These are phyloP conservation scores for Ilyonectria sp. DNA, from an alignment of 2,329 filamentous ascomycete genomes.

Conservation along the genomic window DNA sequence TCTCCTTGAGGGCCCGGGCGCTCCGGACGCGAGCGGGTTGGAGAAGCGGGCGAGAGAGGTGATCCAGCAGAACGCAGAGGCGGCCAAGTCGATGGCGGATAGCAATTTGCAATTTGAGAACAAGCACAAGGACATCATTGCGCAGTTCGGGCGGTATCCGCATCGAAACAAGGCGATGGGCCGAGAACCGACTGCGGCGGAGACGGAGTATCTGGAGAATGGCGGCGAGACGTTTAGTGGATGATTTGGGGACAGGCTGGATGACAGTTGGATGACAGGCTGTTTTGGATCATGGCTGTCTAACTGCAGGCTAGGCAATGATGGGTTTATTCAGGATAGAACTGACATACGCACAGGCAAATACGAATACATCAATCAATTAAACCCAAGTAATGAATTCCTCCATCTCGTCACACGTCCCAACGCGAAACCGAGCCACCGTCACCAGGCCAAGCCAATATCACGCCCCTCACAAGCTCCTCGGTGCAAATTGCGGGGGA, in stretches of 20 bases:
- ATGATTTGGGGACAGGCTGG: neutral
- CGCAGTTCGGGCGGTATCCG: slow-evolving; percentile 71
- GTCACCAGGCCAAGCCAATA: neutral
- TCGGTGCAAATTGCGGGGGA: neutral
- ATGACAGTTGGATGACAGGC: neutral
- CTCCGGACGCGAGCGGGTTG: slow-evolving; percentile 39
- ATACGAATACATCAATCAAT: neutral
- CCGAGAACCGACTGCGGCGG: slow-evolving; percentile 63
- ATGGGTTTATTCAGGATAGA: neutral
- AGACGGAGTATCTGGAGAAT: slow-evolving; percentile 64
- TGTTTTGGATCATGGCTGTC: neutral
- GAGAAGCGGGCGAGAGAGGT: slow-evolving; percentile 48
- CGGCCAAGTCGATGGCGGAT: slow-evolving; percentile 44
- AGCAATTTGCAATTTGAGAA: slow-evolving; percentile 54
- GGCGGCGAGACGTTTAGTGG: slow-evolving; percentile 58
- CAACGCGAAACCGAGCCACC: neutral
- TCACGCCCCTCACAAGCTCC: neutral
- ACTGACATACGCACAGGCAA: neutral
- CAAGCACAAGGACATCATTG: slow-evolving; percentile 66
- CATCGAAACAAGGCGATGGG: slow-evolving; percentile 69
- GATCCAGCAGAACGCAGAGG: slow-evolving; percentile 45
- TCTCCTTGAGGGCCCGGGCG: slow-evolving; percentile 45
- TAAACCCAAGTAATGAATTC: neutral
- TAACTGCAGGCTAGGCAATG: neutral
- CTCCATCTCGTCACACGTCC: neutral